phyloP scores from a whole-genome alignment of 352 stramenopile species.

The Phytophthora fragariaefolia region DNA sequence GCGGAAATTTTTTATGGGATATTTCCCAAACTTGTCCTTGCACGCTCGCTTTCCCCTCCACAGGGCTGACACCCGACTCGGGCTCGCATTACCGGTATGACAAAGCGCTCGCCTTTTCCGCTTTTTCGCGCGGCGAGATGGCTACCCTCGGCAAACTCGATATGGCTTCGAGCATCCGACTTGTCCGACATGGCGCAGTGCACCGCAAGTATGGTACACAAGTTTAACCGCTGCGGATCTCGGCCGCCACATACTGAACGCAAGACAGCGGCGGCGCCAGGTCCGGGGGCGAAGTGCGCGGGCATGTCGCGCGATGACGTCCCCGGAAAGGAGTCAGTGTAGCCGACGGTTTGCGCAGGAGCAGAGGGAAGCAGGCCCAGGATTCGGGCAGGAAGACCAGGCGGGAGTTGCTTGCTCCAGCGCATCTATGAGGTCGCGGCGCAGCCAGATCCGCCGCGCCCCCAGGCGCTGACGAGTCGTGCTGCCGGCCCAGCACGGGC shows the following conservation, averaged over 20 bases:
- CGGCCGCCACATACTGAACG: conserved; percentile 19
- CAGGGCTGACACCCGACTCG: no score
- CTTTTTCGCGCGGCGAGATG: conserved; percentile 26
- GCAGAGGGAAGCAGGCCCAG: conserved; percentile 32
- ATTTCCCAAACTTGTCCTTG: no score
- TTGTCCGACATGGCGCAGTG: conserved; percentile 15
- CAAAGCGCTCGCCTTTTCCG: no score
- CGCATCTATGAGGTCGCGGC: conserved; percentile 25
- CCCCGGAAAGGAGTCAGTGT: conserved; percentile 29
- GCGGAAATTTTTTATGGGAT: no score
- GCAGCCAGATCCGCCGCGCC: conserved; percentile 13
- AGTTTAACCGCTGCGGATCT: conserved; percentile 2
- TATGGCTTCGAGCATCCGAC: conserved; percentile 21
- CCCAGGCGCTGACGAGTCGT: conserved; percentile 9
- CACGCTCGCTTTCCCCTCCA: no score
- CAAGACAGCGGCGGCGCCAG: conserved; percentile 11
- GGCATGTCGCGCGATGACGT: conserved; percentile 6
- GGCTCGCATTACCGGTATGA: no score
- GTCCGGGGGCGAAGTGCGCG: not conserved
- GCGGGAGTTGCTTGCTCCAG: conserved; percentile 26
- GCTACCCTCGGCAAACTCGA: conserved; percentile 16
- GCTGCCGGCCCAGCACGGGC: conserved; percentile 14
- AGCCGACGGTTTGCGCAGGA: not conserved
- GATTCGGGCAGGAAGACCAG: conserved; percentile 36
- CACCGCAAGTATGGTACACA: not conserved